Conservation (phyloP, 192 early-diverging fungal genomes). For the Phlyctochytrium arcticum region DNA sequence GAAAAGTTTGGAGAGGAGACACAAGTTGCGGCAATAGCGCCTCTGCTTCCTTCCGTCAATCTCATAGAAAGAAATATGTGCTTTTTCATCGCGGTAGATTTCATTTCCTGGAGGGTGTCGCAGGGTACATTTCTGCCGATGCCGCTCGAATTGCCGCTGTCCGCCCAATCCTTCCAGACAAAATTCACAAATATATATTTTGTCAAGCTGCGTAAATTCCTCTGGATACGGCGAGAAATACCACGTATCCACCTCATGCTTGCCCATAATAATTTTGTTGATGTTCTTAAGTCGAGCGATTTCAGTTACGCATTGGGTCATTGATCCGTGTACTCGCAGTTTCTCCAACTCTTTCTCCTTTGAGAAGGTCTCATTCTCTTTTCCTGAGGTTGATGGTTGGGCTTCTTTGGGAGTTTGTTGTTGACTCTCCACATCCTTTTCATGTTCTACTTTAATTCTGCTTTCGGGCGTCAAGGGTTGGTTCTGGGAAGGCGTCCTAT, state of each 20-base stretch:
- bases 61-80: constrained; percentile 86
- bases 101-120: constrained; percentile 98
- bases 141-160: constrained; percentile 69
- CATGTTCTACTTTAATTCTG: background rate
- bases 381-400: background rate
- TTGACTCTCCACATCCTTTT: background rate
- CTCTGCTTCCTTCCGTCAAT: constrained; percentile 95
- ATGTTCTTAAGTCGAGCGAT: constrained; percentile 94
- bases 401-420: background rate
- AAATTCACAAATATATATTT: constrained; percentile 93
- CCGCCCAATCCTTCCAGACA: constrained; percentile 82
- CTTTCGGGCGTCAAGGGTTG: background rate
- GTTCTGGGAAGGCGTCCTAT: background rate
- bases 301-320: constrained; percentile 96
- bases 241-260: constrained; percentile 92
- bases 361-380: constrained; percentile 62
- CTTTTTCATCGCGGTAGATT: constrained; percentile 84
- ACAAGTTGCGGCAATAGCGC: constrained; percentile 91
- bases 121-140: constrained; percentile 83
- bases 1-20: constrained; percentile 93
- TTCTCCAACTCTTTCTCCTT: constrained; percentile 98
- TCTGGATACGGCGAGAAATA: constrained; percentile 98
- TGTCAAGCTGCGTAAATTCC: constrained; percentile 74
- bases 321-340: constrained; percentile 83
- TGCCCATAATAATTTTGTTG: constrained; percentile 87